Evolutionary conservation across 108 stramenopile genomes (phyloP), one percentile per base, ranked within the genome.

Genomic region (Skeletonema tropicum): DNA sequence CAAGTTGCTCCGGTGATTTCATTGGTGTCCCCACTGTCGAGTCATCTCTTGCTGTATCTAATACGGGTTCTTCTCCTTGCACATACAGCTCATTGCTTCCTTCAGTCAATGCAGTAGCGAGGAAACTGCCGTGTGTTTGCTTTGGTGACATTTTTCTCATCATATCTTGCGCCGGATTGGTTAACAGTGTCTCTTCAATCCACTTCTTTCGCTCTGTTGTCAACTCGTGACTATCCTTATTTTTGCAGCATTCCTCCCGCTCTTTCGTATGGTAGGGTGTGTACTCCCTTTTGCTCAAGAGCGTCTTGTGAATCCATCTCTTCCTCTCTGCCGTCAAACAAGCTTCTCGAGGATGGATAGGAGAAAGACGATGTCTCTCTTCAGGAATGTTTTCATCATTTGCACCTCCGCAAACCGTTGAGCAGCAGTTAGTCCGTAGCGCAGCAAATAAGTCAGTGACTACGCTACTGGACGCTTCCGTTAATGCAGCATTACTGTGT

Each of bases 361-460:
- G 42, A n/a, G 42, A 45, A 15, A 45, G 15, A 45, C 11, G 3
- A n/a, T 5, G 15, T 3, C n/a, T 45, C 15, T 15, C 42, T 45
- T 1, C 42, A n/a, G 14, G n/a, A 45, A 11, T n/a, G 42, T 45
- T 15, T 45, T 45, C 42, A n/a, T 45, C 42, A 21, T 55, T 55
- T 55, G 25, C 52, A 9, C 9, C 52, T 25, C 21, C 52, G 23
- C 19, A 21, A 55, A 23, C 52, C 6, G 52, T 55, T 8, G 52
- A 55, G 7, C 42, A 55, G 7, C 42, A 45, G 11, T 15, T 45
- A 15, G 52, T 23, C 9, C 52, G 52, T 6, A 55, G 25, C 21
- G 52, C 52, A 55, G 52, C 52, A 25, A 55, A 55, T 17, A 55
- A 55, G 7, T 55, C 52, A 55, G 52, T 55, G 23, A 25, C 52